A percentile compares a stretch with the other conserved stretches of the same genome.
phyloP scores from a whole-genome alignment of 768 basidiomycete species.

The Russula earlei region DNA sequence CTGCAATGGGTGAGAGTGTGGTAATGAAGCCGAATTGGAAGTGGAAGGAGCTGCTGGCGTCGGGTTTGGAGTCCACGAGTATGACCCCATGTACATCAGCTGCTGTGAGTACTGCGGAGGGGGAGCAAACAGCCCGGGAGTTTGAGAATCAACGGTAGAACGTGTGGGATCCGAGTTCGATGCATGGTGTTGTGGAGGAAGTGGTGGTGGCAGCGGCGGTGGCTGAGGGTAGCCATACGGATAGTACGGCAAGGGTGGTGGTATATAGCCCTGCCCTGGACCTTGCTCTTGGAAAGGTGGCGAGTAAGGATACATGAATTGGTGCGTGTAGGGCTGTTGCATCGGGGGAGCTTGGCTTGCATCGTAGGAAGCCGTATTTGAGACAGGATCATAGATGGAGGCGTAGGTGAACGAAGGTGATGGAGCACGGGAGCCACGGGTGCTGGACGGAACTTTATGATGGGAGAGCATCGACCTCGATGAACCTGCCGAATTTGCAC shows the following conservation, averaged over 20 bases:
- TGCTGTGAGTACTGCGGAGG: constrained; percentile 30
- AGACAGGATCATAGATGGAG: constrained; percentile 55
- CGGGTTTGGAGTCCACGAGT: constrained; percentile 10
- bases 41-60: constrained; percentile 25
- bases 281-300: constrained; percentile 20
- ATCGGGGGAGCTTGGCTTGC: constrained; percentile 22
- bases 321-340: constrained; percentile 25
- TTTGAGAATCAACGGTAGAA: constrained; percentile 12
- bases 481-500: constrained; percentile 41
- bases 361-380: constrained; percentile 27
- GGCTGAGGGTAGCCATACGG: constrained; percentile 13
- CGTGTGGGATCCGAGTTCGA: constrained; percentile 24
- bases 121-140: background rate
- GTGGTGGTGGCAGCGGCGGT: background rate
- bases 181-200: constrained; percentile 14
- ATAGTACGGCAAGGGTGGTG: constrained; percentile 16
- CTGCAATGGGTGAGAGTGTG: constrained; percentile 27
- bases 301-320: constrained; percentile 28
- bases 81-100: constrained; percentile 26
- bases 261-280: constrained; percentile 20
- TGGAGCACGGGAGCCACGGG: constrained; percentile 62
- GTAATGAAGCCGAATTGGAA: constrained; percentile 25
- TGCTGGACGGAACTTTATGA: constrained; percentile 39
- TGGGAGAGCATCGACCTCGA: constrained; percentile 51
- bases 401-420: constrained; percentile 73